Evolutionary conservation across 805 yeast genomes (phyloP).

Genomic region (Saccharomycopsis lassenensis): DNA sequence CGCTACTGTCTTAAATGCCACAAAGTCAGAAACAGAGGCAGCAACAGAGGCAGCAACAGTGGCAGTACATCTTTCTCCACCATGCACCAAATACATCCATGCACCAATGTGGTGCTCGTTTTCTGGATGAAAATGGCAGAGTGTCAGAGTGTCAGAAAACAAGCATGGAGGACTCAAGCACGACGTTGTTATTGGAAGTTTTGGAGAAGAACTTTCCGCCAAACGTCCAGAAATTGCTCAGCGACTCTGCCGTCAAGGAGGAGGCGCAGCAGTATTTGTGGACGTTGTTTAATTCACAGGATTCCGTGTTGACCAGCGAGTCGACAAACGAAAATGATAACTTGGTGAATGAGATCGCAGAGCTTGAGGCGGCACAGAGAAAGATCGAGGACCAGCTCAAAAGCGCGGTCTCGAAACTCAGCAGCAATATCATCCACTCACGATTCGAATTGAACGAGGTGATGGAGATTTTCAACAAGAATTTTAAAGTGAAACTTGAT

Average conservation of each 20-base stretch:
- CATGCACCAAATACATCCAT: too few relatives aligned
- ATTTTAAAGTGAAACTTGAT: conserved; percentile 21
- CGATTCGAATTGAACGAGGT: conserved; percentile 29
- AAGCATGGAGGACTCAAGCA: too few relatives aligned
- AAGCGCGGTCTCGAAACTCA: conserved; percentile 27
- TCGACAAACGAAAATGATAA: neutral
- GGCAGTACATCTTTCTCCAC: too few relatives aligned
- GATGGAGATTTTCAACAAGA: conserved; percentile 25
- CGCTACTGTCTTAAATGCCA: too few relatives aligned
- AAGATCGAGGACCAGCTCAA: conserved; percentile 35
- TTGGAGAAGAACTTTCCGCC: neutral
- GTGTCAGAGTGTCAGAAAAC: too few relatives aligned
- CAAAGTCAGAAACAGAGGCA: too few relatives aligned
- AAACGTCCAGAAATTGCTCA: too few relatives aligned
- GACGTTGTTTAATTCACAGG: neutral
- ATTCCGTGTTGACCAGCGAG: conserved; percentile 3
- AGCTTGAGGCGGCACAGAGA: conserved; percentile 47
- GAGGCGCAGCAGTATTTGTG: conserved; percentile 4
- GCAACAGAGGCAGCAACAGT: too few relatives aligned
- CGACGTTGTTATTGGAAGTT: conserved; percentile 2
- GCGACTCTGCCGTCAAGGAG: conserved; percentile 1
- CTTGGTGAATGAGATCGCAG: conserved; percentile 62
- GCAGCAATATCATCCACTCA: conserved; percentile 31
- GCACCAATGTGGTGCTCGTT: too few relatives aligned
- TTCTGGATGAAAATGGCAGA: too few relatives aligned